Conservation (phyloP, 1,139 yeast species). For the Lodderomyces parapsilosis region DNA sequence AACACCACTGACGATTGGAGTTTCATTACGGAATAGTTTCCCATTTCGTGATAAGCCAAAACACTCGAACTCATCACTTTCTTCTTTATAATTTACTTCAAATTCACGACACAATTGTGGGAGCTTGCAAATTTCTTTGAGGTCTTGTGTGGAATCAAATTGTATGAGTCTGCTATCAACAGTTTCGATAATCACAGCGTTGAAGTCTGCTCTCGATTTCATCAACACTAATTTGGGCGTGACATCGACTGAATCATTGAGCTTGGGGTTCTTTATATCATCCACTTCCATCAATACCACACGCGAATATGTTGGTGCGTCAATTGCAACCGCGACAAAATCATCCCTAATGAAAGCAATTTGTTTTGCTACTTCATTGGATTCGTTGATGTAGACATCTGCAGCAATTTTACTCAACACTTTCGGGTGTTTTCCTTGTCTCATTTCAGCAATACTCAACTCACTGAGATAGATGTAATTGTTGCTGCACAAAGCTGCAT, state of each 20-base stretch:
- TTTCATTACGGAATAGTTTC: constrained; percentile 64
- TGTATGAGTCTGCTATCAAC: constrained; percentile 61
- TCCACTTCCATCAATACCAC: constrained; percentile 51
- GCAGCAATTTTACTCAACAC: constrained; percentile 35
- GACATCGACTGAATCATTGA: constrained; percentile 43
- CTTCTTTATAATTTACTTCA: constrained; percentile 40
- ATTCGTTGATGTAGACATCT: constrained; percentile 26
- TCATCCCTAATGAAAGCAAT: constrained; percentile 55
- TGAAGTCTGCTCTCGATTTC: constrained; percentile 55
- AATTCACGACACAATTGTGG: constrained; percentile 72
- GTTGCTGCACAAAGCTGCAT: constrained; percentile 55
- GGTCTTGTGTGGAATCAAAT: constrained; percentile 27
- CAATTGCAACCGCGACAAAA: constrained; percentile 57
- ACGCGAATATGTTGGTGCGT: constrained; percentile 46
- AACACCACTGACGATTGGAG: constrained; percentile 69
- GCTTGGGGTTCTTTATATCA: constrained; percentile 34
- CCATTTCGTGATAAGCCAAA: constrained; percentile 78
- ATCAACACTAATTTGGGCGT: constrained; percentile 54
- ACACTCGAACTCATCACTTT: constrained; percentile 34
- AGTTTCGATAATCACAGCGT: constrained; percentile 55
- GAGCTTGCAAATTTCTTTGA: constrained; percentile 44
- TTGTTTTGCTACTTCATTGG: constrained; percentile 57
- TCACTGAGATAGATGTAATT: constrained; percentile 25
- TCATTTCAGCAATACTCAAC: constrained; percentile 28
- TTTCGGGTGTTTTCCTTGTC: constrained; percentile 47